Base-by-base conservation (phyloP, 257 asterid genomes). In the Solanum pinnatisectum region DNA sequence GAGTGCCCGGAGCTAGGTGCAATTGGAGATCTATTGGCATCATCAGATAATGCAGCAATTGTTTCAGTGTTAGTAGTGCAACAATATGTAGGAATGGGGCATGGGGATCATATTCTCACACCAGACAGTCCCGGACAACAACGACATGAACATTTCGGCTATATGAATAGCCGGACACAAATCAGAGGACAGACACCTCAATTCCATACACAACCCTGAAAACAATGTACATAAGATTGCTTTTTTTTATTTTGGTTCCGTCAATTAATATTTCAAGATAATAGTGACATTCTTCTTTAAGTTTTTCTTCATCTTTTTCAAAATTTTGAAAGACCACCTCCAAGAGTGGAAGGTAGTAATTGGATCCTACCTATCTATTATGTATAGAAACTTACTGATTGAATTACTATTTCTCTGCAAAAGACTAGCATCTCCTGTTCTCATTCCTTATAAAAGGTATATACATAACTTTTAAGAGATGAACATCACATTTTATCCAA, bases 1-100 rank as follows among this genome's bases (percentile, higher is more conserved):
- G 99, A 97, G 92, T 96, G 99, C 86, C 99, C 99, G 0, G 99
- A 96, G 91, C 94, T 97, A 0, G 99, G 99, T 3, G 96, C 98
- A 18, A 96, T 97, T 4, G 99, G 99, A 16, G 99, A 97, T 89
- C 35, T 97, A 56, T 46, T 97, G 44, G 98, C 99, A 4, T 96
- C 99, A 14, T 92, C 98, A 25, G 99, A 97, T 87, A 94, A 94
- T 44, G 96, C 95, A 1, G 93, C 98, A 15, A 89, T 94, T 3
- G 93, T 89, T 88, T 96, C 99, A 14, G 99, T 97, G 14, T 87
- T 97, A 72, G 99, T 97, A 30, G 95, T 97, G 88, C 99, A 97
- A 84, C 99, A 97, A 76, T 95, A 96, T 67, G 92, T 91, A 22
- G 98, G 98, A 73, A 88, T 90, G 39, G 98, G 90, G 27, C 87